Evolutionary conservation across 108 stramenopile species (phyloP).

Genomic region (Pseudonitzschia delicatissima): DNA sequence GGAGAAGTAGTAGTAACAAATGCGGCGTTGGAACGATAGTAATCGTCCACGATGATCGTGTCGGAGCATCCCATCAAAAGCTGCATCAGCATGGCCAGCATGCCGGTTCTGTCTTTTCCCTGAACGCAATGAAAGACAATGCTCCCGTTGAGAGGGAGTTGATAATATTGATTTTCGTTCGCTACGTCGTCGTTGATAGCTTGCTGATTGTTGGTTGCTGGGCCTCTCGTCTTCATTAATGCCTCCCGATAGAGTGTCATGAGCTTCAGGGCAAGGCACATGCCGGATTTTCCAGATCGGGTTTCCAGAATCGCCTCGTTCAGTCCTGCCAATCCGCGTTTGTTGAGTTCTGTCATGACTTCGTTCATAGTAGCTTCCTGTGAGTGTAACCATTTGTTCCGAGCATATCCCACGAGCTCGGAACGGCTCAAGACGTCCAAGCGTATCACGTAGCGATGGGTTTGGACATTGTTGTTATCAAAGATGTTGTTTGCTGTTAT

Average conservation of each 20-base stretch:
- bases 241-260: constrained; percentile 40
- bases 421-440: constrained; percentile 30
- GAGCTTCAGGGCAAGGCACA: constrained; percentile 23
- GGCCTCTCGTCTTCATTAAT: neutral
- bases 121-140: constrained; percentile 51
- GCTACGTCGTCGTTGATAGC: neutral
- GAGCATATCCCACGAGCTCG: constrained; percentile 22
- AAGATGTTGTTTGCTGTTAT: neutral
- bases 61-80: constrained; percentile 31
- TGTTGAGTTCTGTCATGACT: constrained; percentile 33
- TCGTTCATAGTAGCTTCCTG: neutral
- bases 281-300: constrained; percentile 6
- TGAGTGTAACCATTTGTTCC: constrained; percentile 27
- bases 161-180: too few species aligned
- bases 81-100: constrained; percentile 46
- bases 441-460: constrained; percentile 19
- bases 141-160: too few species aligned
- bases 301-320: constrained; percentile 51
- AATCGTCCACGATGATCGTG: constrained; percentile 39
- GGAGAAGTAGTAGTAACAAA: too few species aligned
- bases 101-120: constrained; percentile 52
- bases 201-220: neutral
- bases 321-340: constrained; percentile 36
- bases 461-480: neutral
- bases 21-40: constrained; percentile 19